Evolutionary conservation across 768 basidiomycete species (phyloP).

Genomic region (Heimioporus sp.): DNA sequence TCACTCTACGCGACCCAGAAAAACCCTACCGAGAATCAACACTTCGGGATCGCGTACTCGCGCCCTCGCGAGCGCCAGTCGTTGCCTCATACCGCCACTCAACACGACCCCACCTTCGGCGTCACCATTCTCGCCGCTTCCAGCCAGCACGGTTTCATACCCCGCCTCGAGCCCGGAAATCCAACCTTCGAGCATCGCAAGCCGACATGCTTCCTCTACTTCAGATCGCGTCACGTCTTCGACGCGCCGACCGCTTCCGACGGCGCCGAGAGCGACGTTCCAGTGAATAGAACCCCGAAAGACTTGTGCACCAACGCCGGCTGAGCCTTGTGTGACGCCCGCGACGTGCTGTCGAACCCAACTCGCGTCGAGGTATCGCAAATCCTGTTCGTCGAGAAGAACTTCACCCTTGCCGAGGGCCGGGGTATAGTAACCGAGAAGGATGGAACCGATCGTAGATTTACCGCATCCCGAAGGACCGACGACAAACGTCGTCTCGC

Average conservation of each 20-base stretch:
- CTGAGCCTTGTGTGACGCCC: slow-evolving; percentile 75
- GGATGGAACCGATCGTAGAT: slow-evolving; percentile 62
- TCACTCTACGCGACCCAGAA: neutral
- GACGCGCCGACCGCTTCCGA: slow-evolving; percentile 42
- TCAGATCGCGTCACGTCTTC: slow-evolving; percentile 60
- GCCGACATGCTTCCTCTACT: slow-evolving; percentile 80
- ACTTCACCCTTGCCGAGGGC: slow-evolving; percentile 53
- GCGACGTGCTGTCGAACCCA: slow-evolving; percentile 74
- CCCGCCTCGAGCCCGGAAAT: slow-evolving; percentile 79
- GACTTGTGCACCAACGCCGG: slow-evolving; percentile 42
- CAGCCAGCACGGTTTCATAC: slow-evolving; percentile 72
- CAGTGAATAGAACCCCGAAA: slow-evolving; percentile 81
- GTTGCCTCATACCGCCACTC: slow-evolving; percentile 91
- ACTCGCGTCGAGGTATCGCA: slow-evolving; percentile 66
- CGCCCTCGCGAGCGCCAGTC: slow-evolving; percentile 87
- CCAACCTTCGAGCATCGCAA: slow-evolving; percentile 87
- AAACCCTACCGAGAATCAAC: slow-evolving; percentile 79
- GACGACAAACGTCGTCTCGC: slow-evolving; percentile 77
- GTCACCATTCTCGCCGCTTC: slow-evolving; percentile 41
- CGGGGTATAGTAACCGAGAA: slow-evolving; percentile 73
- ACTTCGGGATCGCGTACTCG: slow-evolving; percentile 83
- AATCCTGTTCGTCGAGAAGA: slow-evolving; percentile 77
- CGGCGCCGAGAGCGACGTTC: slow-evolving; percentile 79
- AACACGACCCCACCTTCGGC: slow-evolving; percentile 61
- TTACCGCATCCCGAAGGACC: slow-evolving; percentile 80